Percentiles rank a stretch among this genome's conserved stretches.
Evolutionary conservation across 768 basidiomycete genomes (phyloP).

Genomic region (Mrakia gelida): DNA sequence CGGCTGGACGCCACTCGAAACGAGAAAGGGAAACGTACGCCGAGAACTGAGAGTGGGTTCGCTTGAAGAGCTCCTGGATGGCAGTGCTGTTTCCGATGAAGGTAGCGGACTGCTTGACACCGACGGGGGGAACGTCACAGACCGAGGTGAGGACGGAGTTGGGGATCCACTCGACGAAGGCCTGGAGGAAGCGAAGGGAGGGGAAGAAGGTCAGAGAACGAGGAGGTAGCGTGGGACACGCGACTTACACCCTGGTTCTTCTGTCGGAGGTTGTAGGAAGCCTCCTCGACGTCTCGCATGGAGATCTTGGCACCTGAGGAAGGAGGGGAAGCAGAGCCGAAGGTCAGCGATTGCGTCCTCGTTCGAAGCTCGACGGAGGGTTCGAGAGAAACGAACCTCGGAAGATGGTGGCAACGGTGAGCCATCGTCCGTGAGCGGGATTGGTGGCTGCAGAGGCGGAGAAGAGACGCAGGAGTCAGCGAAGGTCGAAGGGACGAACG

Average conservation of each 20-base stretch:
- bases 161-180: slow-evolving; percentile 33
- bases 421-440: slow-evolving; percentile 59
- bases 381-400: slow-evolving; percentile 51
- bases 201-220: too few species aligned
- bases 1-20: background rate
- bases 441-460: slow-evolving; percentile 45
- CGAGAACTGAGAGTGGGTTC: slow-evolving; percentile 95
- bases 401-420: slow-evolving; percentile 91
- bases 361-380: background rate
- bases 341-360: background rate
- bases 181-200: background rate
- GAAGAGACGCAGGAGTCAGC: background rate
- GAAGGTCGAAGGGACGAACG: background rate
- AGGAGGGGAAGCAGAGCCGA: slow-evolving; percentile 52
- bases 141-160: slow-evolving; percentile 28
- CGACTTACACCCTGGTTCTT: slow-evolving; percentile 39
- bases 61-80: slow-evolving; percentile 97
- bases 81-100: slow-evolving; percentile 97
- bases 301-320: slow-evolving; percentile 64
- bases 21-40: slow-evolving; percentile 47
- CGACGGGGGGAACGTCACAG: slow-evolving; percentile 72
- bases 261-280: slow-evolving; percentile 66
- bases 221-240: too few species aligned
- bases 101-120: slow-evolving; percentile 76
- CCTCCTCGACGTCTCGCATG: slow-evolving; percentile 73